Conservation (phyloP, 257 asterid species). For the Hygrophila difformis region DNA sequence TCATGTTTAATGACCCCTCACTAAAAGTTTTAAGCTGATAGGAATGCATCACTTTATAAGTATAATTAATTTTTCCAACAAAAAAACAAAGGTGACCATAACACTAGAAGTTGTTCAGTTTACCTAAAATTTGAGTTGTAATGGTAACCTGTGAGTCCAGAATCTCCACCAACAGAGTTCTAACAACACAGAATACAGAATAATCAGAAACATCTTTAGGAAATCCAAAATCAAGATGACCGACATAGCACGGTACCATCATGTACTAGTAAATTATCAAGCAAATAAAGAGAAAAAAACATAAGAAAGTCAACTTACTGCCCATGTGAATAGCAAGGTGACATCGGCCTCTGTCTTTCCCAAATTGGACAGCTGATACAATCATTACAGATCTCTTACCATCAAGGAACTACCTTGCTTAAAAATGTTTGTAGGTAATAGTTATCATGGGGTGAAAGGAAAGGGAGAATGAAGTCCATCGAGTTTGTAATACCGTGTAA, state of each 20-base stretch:
- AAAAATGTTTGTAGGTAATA: neutral
- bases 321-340: constrained; percentile 95
- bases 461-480: constrained; percentile 6
- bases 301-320: constrained; percentile 43
- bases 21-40: too few species aligned
- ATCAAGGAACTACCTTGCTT: constrained; percentile 6
- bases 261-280: constrained; percentile 3
- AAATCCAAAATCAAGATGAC: constrained; percentile 1
- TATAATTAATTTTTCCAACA: too few species aligned
- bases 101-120: constrained; percentile 14
- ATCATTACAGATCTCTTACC: constrained; percentile 20
- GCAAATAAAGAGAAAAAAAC: constrained; percentile 6
- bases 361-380: constrained; percentile 57
- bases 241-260: neutral
- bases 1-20: too few species aligned
- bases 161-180: constrained; percentile 96
- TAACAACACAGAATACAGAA: constrained; percentile 24
- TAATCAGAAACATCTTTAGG: constrained; percentile 13
- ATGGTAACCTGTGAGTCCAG: constrained; percentile 84
- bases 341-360: constrained; percentile 65
- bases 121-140: constrained; percentile 72
- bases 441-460: neutral
- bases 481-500: constrained; percentile 46
- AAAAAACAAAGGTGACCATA: too few species aligned
- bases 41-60: too few species aligned